Base-by-base conservation (phyloP, 805 yeast genomes). In the Saturnispora saitoi region DNA sequence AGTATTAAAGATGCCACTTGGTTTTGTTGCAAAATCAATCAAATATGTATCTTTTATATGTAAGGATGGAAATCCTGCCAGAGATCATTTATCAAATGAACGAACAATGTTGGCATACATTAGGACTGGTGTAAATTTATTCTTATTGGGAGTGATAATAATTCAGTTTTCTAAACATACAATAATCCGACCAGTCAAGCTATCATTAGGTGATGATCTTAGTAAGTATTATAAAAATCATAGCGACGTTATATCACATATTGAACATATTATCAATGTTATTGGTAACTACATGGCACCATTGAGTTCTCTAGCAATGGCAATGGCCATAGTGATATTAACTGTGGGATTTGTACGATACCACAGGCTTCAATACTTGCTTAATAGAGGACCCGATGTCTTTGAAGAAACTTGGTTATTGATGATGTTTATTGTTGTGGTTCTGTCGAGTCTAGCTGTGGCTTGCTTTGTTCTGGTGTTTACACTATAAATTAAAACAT, bases 31-130 rank as follows among this genome's bases (percentile, higher is more conserved):
- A 15, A 34, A 20, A 20, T 3, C 20, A 9, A 10, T 31, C 9
- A 17, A 10, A 11, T 15, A 17, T 5, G n/a, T 39, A 6, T 12
- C 26, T 10, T 15, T 19, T 7, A 17, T 46, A 22, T 12, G 44
- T 32, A 12, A 19, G 19, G 38, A 50, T 3, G 56, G 53, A 4
- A 54, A 49, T 37, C 55, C 54, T 9, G 80, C 81, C 1, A 65
- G 83, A 58, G 82, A 77, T 56, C 81, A 77, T 54, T 51, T 80
- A 66, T 81, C 86, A 7, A 79, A 78, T 54, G 85, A 80, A 54
- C 63, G 86, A 51, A 80, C 85, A 1, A 71, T 73, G 34, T 59
- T 80, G 10, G 83, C 85, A 0, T 80, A 83, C 75, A 55, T 76
- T 12, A 66, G 85, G 44, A 79, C 85, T 0, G 69, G 80, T 1